Evolutionary conservation across 2,329 filamentous ascomycete species (phyloP), one percentile per base, ranked within the genome.

Genomic region (Beauveria rudraprayagi): DNA sequence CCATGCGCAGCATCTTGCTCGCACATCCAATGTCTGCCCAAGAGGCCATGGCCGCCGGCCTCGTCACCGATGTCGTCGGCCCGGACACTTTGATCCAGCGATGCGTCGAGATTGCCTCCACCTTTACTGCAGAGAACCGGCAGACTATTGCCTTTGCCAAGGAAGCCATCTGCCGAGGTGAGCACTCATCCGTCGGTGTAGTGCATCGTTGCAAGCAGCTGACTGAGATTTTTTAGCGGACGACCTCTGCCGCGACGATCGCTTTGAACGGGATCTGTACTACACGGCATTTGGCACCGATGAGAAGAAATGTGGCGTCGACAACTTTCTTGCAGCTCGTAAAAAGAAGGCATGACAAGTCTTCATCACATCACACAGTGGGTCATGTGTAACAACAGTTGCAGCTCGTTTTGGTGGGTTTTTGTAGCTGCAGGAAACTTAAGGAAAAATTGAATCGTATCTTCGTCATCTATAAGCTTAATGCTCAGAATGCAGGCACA

Each of bases 111-210:
- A 46, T 61, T 30, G 46, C 60, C 1, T 43, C 52, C 34, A 61
- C 22, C 8, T 56, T 61, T 40, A 56, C 52, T 3, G 46, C 46
- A 11, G 19, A 28, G 5, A 61, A 61, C 40, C 51, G 48, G 16
- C 41, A 61, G 16, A 47, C 52, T 3, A 56, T 61, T 19, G 43
- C n/a, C 22, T 51, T 51, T 28, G 60, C 60, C n/a, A 61, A 61
- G 60, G 34, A 51, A 17, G 60, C 60, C 14, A 48, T 61, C 46
- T 61, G 60, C 37, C 51, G 53, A 61, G 60, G 60, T 61, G 17
- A 50, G 56, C 11, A 8, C 11, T 26, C 14, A 24, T 22, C 24
- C 34, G 9, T 34, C 47, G 46, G 7, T 19, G 28, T 10, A 19
- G 4, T 19, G 8, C 17, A 22, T 17, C 16, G 8, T 30, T 17